Evolutionary conservation across 306 rosid genomes (phyloP).

Genomic region (Ochetophila trinervis): DNA sequence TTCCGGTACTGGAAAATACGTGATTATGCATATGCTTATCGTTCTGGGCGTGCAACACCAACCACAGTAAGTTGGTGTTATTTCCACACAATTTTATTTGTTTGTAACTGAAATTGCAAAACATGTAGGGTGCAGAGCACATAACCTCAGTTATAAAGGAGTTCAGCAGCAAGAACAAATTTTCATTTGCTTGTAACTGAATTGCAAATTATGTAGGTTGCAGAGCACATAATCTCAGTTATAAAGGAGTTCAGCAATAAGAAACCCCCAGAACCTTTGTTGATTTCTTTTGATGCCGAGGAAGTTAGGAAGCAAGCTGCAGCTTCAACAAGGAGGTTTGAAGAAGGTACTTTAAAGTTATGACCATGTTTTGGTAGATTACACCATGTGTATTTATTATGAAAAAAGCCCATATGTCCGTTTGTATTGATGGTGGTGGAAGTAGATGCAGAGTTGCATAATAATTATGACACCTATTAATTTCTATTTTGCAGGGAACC

Average conservation of each 20-base stretch:
- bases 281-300: constrained; percentile 75
- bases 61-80: constrained; percentile 49
- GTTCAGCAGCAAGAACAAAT: constrained; percentile 36
- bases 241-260: constrained; percentile 52
- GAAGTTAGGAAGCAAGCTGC: constrained; percentile 80
- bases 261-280: constrained; percentile 58
- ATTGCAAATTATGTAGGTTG: constrained; percentile 44
- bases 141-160: constrained; percentile 65
- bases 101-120: constrained; percentile 17
- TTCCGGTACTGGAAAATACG: constrained; percentile 92
- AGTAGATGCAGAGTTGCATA: too few relatives aligned
- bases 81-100: constrained; percentile 10
- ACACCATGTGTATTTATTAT: neutral
- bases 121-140: constrained; percentile 63
- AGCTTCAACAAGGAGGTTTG: constrained; percentile 83
- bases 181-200: constrained; percentile 16
- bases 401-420: neutral
- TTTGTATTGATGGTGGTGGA: constrained; percentile 16
- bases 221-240: constrained; percentile 63
- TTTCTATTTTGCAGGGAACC: constrained; percentile 55
- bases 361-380: neutral
- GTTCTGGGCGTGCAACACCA: constrained; percentile 65
- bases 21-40: constrained; percentile 89
- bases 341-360: constrained; percentile 53
- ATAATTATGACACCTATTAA: constrained; percentile 9